phyloP scores from a whole-genome alignment of 1,284 basidiomycete species.

The Anthracocystis panici-leucophaei region DNA sequence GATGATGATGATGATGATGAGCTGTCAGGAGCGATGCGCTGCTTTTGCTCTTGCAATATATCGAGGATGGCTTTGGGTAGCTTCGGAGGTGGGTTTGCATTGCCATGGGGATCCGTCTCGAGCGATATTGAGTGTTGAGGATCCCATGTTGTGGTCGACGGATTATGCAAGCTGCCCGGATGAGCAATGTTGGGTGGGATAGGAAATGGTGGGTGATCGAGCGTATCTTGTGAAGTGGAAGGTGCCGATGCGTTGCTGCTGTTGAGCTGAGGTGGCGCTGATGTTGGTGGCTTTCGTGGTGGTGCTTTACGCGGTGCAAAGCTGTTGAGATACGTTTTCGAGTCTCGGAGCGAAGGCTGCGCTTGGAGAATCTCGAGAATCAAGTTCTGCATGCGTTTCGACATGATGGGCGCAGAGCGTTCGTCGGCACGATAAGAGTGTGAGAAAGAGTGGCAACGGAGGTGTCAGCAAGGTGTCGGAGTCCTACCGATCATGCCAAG shows the following conservation, averaged over 20 bases:
- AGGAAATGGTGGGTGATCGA: conserved; percentile 40
- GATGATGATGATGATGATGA: conserved; percentile 60
- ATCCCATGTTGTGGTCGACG: conserved; percentile 49
- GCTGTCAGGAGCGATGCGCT: conserved; percentile 26
- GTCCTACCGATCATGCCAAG: neutral
- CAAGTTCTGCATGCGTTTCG: conserved; percentile 80
- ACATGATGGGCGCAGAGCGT: conserved; percentile 38
- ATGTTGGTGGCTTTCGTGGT: conserved; percentile 20
- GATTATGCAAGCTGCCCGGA: conserved; percentile 46
- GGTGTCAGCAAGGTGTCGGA: conserved; percentile 13
- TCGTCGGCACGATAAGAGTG: neutral
- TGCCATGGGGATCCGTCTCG: conserved; percentile 24
- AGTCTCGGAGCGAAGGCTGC: conserved; percentile 90
- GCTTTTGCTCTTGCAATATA: conserved; percentile 34
- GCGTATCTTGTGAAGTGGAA: conserved; percentile 14
- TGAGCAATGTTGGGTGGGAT: conserved; percentile 40
- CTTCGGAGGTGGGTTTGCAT: conserved; percentile 4
- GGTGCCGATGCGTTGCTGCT: conserved; percentile 15
- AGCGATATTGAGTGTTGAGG: conserved; percentile 35
- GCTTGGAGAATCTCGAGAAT: conserved; percentile 94
- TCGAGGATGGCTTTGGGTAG: conserved; percentile 42
- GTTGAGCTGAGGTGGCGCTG: conserved; percentile 7
- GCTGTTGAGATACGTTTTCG: conserved; percentile 86
- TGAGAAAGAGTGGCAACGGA: neutral
- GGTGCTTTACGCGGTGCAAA: conserved; percentile 73